Evolutionary conservation across 2,329 filamentous ascomycete genomes (phyloP), one percentile per base, ranked within the genome.

Genomic region (Pestalotiopsis sp.): DNA sequence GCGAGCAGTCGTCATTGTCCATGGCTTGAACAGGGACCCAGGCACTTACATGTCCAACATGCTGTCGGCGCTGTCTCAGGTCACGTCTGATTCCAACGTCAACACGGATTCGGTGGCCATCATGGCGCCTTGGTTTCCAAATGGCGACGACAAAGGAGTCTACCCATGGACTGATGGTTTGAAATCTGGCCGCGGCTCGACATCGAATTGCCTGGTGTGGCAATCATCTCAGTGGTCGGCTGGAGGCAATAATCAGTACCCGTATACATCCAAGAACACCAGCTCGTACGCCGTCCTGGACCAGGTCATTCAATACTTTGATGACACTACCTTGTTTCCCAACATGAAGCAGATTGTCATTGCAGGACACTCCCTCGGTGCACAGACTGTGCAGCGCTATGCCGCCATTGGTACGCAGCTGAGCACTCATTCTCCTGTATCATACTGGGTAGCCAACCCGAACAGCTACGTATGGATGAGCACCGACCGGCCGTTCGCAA

Each of bases 331-430:
- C 4, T 17, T 61, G 25, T 66, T 66, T 20, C 65, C 65, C 57
- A 66, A 66, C 23, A 66, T 66, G 55, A 66, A 66, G 31, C 65
- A 66, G 7, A 66, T 66, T 23, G 65, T 66, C 20, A 41, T 66
- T 25, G 38, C 65, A 1, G 65, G 65, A 9, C 65, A 66, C 14
- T 66, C 65, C 31, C 60, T 66, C 55, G 65, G 65, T 12, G 65
- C 52, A 27, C 65, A 66, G 38, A 66, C 59, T 38, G 55, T 66
- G 7, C 65, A 66, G 14, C 65, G 65, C 36, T 60, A 66, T 14
- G 65, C 65, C n/a, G 55, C 65, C 17, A 59, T 66, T n/a, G 65
- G 65, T 27, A 17, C 55, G 3, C 65, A 61, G 55, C 65, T 66
- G 5, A 55, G 52, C 13, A 41, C 59, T 20, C 20, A 66, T 13